Evolutionary conservation across 176 grass and related monocot species (phyloP).

Genomic region (Juncus effusus): DNA sequence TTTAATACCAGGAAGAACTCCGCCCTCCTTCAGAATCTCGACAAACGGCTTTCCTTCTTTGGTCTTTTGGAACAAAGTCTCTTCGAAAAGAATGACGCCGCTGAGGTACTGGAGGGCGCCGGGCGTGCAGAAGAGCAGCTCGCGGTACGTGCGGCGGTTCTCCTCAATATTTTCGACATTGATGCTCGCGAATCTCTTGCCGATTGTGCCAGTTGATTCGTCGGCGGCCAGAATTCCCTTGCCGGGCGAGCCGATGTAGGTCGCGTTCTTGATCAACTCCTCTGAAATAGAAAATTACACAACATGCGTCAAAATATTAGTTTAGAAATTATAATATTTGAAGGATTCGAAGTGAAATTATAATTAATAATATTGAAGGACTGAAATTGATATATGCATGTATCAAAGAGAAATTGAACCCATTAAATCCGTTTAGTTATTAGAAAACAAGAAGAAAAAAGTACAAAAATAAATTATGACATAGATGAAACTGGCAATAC

Average conservation of each 20-base stretch:
- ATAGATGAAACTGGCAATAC: no score
- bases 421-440: no score
- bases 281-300: slow-evolving; percentile 1
- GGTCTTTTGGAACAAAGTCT: slow-evolving; percentile 74
- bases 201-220: slow-evolving; percentile 71
- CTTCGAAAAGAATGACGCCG: slow-evolving; percentile 72
- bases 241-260: slow-evolving; percentile 37
- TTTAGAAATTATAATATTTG: no score
- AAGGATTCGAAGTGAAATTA: no score
- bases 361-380: no score
- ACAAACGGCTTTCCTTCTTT: slow-evolving; percentile 60
- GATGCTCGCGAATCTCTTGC: slow-evolving; percentile 63
- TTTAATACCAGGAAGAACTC: slow-evolving; percentile 64
- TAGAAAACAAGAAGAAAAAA: no score
- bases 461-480: no score
- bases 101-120: slow-evolving; percentile 55
- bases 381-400: no score
- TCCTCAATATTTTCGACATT: slow-evolving; percentile 72
- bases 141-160: slow-evolving; percentile 56
- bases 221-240: slow-evolving; percentile 72
- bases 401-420: no score
- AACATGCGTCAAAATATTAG: no score
- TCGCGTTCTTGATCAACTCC: slow-evolving; percentile 25
- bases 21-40: slow-evolving; percentile 48
- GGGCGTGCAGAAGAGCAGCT: slow-evolving; percentile 50